These are phyloP conservation scores for Chlamydomonas sphaeroides DNA, from an alignment of 139 green algal genomes.

Conservation along the genomic window DNA sequence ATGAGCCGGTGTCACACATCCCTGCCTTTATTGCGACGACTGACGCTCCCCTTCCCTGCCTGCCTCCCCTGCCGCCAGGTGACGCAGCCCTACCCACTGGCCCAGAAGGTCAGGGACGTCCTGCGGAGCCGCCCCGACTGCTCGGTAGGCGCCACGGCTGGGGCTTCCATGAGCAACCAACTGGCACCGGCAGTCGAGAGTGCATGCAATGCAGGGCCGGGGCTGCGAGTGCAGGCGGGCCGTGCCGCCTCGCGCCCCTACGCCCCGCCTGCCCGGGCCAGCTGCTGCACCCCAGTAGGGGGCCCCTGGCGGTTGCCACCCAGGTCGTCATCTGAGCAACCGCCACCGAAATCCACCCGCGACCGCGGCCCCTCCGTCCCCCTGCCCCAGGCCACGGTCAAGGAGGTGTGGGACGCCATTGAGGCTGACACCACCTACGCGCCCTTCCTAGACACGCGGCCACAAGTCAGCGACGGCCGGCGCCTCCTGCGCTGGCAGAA, in stretches of 20 bases:
- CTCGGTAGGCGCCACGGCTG: background rate
- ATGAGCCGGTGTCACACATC: background rate
- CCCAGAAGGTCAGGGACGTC: conserved; percentile 30
- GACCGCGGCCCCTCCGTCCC: background rate
- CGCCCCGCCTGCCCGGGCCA: too few species aligned
- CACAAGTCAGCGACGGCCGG: conserved; percentile 10
- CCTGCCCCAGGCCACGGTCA: conserved; percentile 2
- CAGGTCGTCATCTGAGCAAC: too few species aligned
- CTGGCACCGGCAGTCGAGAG: too few species aligned
- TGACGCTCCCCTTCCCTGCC: too few species aligned
- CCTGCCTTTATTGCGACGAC: background rate
- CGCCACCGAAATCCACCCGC: too few species aligned
- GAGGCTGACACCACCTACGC: conserved; percentile 20
- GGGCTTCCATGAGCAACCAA: background rate
- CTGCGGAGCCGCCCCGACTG: conserved; percentile 6
- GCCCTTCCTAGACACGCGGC: conserved; percentile 17
- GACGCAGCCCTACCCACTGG: conserved; percentile 26
- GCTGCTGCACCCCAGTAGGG: too few species aligned
- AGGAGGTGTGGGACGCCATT: conserved; percentile 33
- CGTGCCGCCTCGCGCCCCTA: too few species aligned
- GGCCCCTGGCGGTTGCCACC: too few species aligned
- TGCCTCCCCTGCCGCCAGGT: background rate
- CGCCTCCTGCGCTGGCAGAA: conserved; percentile 21
- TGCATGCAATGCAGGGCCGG: background rate
- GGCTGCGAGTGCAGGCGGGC: too few species aligned